Evolutionary conservation across 2,329 filamentous ascomycete species (phyloP), one percentile per base, ranked within the genome.

Genomic region (Verticillium zaregamsianum): DNA sequence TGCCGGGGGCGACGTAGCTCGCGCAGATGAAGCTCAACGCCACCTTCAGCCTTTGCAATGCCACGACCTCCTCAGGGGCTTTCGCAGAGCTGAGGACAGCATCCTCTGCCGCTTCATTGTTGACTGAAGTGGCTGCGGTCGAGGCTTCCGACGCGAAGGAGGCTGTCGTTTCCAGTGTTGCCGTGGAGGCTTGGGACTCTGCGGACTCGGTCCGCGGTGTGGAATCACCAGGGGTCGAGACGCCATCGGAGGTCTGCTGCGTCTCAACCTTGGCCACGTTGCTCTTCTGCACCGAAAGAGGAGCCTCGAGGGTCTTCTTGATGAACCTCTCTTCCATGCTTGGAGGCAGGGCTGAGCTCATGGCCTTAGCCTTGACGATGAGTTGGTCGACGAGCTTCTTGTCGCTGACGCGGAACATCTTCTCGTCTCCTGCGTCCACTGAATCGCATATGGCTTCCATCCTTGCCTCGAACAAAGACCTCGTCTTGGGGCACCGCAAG

Each of bases 251-350:
- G 23, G 32, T 31, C 12, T 55, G 17, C 55, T 59, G 60, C 55
- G 25, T 37, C 28, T 61, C 57, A 17, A 37, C 62, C 5, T 64
- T 62, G 49, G 66, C 66, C 58, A 85, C 79, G 61, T 87, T 83
- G 55, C 86, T 82, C 69, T 83, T 88, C 49, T 93, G 80, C 35
- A 86, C 86, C 67, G 91, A 78, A 54, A 96, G 79, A 0, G 95
- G 94, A 5, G 88, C 84, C 67, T 95, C 90, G 5, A 99, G 79
- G 2, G 85, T 84, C 69, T 89, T 89, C 59, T 82, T 85, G 9
- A 99, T 86, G 68, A 97, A 96, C 52, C 86, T 89, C 56, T 95
- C 90, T 71, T 97, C 94, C 82, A 99, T 84, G 68, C 90, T 96
- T 7, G 80, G 77, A 2, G 95, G 93, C 11, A 98, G 77, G 0